Evolutionary conservation across 2,329 filamentous ascomycete genomes (phyloP), one percentile per base, ranked within the genome.

Genomic region (Verticillium alfalfae): DNA sequence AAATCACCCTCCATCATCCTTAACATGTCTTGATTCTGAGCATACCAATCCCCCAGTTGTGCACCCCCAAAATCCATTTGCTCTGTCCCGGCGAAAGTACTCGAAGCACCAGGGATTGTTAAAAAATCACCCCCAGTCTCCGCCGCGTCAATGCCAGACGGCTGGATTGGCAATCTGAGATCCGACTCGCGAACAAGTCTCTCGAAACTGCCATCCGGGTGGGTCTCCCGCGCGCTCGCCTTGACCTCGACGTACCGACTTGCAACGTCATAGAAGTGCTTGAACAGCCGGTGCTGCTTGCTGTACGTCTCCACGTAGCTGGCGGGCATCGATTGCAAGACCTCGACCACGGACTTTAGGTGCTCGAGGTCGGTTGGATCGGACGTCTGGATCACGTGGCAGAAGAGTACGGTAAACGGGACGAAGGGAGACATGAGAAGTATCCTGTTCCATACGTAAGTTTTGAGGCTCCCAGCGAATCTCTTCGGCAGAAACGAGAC

Each of bases 361-460:
- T 59, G 73, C 12, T 70, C 61, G 2, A 84, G 75, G 60, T 83
- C 81, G 3, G 68, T 67, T 31, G 69, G 61, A 13, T 80, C 72
- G 22, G 73, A 75, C 0, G 76, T 75, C 61, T 79, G 75, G 52
- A 69, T 66, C 18, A 67, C 62, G 56, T 69, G 65, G 34, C 69
- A 71, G 39, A 70, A 70, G 1, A 71, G 22, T 4, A 70, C 63
- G 2, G 67, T 70, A 49, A 70, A 70, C 2, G 68, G 69, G 6
- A 68, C 65, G 22, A 70, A 71, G 0, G 68, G 69, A 0, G 69
- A 70, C 4, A 60, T 52, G 0, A 66, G 36, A 2, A 69, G 54
- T 1, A 64, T 59, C 68, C 69, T 66, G 36, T 9, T 26, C n/a
- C 36, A 41, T 6, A 2, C 6, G 56, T 58, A n/a, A 58, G 56